Conservation (phyloP, 2,329 filamentous ascomycete species). For the Rhynchosporium secalis region DNA sequence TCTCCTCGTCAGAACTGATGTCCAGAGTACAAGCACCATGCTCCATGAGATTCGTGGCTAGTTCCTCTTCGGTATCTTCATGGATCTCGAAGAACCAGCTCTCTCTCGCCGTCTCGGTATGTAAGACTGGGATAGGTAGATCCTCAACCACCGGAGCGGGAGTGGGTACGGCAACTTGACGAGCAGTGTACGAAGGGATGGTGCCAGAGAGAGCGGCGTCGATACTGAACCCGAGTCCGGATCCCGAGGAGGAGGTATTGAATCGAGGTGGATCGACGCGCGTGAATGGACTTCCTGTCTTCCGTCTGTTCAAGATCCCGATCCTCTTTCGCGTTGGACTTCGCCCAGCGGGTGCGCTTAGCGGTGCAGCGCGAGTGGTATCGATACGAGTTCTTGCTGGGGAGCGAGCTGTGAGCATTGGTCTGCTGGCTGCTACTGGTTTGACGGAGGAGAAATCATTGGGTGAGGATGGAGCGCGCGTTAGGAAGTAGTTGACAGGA, state of each 20-base stretch:
- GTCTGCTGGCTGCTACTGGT: slow-evolving; percentile 34
- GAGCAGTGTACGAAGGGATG: slow-evolving; percentile 59
- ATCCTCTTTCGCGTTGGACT: slow-evolving; percentile 76
- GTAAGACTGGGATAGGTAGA: slow-evolving; percentile 37
- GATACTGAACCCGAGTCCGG: slow-evolving; percentile 70
- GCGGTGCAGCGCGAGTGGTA: slow-evolving; percentile 52
- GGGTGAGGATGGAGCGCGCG: slow-evolving; percentile 38
- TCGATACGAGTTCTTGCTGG: slow-evolving; percentile 48
- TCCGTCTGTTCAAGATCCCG: slow-evolving; percentile 68
- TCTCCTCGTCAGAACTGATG: slow-evolving; percentile 85
- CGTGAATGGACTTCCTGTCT: slow-evolving; percentile 60
- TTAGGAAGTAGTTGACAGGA: slow-evolving; percentile 40
- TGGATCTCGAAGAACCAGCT: slow-evolving; percentile 94
- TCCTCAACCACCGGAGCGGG: neutral
- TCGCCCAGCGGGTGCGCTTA: slow-evolving; percentile 73
- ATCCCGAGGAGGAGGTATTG: slow-evolving; percentile 48
- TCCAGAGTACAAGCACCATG: slow-evolving; percentile 86
- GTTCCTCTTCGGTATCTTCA: slow-evolving; percentile 86
- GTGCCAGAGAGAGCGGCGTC: slow-evolving; percentile 81
- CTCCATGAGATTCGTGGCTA: slow-evolving; percentile 89
- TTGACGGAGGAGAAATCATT: slow-evolving; percentile 35
- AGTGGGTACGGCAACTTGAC: slow-evolving; percentile 35
- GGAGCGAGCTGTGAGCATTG: slow-evolving; percentile 54
- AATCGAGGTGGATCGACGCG: slow-evolving; percentile 72
- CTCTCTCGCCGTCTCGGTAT: slow-evolving; percentile 55